Evolutionary conservation across 441 rosid species (phyloP).

Genomic region (Eutrema salsugineum): DNA sequence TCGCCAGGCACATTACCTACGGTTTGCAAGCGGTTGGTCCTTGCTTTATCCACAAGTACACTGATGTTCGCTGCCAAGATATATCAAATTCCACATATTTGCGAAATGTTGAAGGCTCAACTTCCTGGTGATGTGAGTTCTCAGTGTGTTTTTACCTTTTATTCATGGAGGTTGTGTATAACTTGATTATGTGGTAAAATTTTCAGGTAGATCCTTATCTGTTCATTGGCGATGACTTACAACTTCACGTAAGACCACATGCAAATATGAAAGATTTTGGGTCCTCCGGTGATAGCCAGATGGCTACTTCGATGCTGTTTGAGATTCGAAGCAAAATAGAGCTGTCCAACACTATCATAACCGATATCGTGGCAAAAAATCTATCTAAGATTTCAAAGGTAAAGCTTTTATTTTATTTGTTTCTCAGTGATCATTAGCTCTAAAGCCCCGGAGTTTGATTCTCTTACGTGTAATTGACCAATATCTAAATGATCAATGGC

Average conservation of each 20-base stretch:
- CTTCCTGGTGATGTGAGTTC: slow-evolving; percentile 63
- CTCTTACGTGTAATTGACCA: background rate
- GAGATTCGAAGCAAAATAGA: slow-evolving; percentile 52
- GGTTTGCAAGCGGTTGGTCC: slow-evolving; percentile 59
- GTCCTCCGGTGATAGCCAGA: slow-evolving; percentile 57
- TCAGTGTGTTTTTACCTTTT: background rate
- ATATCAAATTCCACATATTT: slow-evolving; percentile 59
- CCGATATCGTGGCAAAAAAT: slow-evolving; percentile 46
- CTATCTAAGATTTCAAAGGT: slow-evolving; percentile 67
- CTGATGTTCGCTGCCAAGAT: slow-evolving; percentile 80
- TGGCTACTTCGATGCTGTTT: slow-evolving; percentile 51
- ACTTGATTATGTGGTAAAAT: slow-evolving; percentile 5
- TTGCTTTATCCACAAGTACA: slow-evolving; percentile 61
- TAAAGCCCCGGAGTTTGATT: background rate
- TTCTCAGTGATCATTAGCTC: background rate
- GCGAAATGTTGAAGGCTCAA: slow-evolving; percentile 51
- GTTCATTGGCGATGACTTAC: slow-evolving; percentile 64
- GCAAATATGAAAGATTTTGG: slow-evolving; percentile 69
- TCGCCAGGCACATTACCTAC: slow-evolving; percentile 60
- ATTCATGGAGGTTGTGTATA: background rate
- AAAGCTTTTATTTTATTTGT: slow-evolving; percentile 10
- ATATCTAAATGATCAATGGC: background rate
- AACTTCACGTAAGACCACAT: slow-evolving; percentile 63
- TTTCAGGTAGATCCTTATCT: slow-evolving; percentile 86
- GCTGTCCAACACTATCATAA: slow-evolving; percentile 45